Evolutionary conservation across 257 asterid species (phyloP).

Genomic region (Solanum chmielewskii): DNA sequence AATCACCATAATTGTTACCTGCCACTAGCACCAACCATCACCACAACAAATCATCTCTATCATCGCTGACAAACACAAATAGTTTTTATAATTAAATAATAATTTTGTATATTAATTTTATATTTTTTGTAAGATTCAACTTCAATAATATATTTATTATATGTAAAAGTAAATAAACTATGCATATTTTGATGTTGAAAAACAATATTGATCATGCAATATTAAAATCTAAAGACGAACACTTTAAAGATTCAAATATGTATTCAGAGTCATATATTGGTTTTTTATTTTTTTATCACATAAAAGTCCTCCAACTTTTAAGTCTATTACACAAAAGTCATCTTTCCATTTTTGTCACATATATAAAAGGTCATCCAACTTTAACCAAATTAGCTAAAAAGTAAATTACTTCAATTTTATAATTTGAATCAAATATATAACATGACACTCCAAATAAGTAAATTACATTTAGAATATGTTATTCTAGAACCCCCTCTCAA

Average conservation of each 20-base stretch:
- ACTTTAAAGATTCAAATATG: background rate
- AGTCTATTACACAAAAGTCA: too few relatives aligned
- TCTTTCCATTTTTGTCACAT: too few relatives aligned
- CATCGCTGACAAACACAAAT: background rate
- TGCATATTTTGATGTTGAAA: background rate
- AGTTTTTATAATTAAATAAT: background rate
- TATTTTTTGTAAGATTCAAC: background rate
- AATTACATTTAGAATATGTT: background rate
- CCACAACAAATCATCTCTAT: background rate
- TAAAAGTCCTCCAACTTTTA: too few relatives aligned
- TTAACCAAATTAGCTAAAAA: background rate
- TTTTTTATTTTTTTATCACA: too few relatives aligned
- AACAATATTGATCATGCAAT: background rate
- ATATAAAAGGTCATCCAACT: too few relatives aligned
- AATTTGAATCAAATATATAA: background rate
- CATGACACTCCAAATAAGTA: background rate
- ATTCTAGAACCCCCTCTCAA: background rate
- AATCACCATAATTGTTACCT: background rate
- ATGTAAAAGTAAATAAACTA: background rate
- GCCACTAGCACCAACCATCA: background rate
- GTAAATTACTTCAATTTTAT: background rate
- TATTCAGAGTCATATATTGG: background rate
- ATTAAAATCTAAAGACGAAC: too few relatives aligned
- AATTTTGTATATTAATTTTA: background rate
- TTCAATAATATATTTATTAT: background rate